Conservation (phyloP, 441 rosid species). For the Pelargonium australe region DNA sequence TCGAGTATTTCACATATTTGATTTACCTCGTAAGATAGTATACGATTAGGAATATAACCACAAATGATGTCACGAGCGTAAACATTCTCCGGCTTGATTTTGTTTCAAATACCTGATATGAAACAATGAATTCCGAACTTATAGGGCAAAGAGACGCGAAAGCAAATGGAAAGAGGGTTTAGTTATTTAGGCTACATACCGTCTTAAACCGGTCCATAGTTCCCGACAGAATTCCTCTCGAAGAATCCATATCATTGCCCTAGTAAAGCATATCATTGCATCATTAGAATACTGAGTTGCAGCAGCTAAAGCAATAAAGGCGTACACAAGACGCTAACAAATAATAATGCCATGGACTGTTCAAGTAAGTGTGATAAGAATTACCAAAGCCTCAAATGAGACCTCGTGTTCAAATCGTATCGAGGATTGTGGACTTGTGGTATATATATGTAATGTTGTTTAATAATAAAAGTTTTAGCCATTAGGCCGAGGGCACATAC, state of each 20-base stretch:
- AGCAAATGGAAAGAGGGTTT: neutral
- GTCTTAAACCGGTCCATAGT: conserved; percentile 95
- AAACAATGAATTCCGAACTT: conserved; percentile 12
- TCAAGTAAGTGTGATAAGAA: no score
- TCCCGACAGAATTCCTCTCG: conserved; percentile 88
- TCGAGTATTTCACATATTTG: conserved; percentile 12
- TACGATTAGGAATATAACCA: conserved; percentile 68
- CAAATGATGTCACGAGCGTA: conserved; percentile 79
- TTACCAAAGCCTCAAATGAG: no score
- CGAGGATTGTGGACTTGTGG: no score
- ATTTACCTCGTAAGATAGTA: conserved; percentile 78
- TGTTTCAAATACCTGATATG: conserved; percentile 74
- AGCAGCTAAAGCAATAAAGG: conserved; percentile 3
- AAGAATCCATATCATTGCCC: conserved; percentile 98
- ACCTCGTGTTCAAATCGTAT: no score
- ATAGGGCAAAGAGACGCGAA: neutral
- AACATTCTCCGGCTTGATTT: conserved; percentile 88
- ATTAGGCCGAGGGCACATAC: no score
- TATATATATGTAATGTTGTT: no score
- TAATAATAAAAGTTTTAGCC: no score
- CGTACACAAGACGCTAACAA: no score
- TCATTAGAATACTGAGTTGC: conserved; percentile 17
- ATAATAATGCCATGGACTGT: no score
- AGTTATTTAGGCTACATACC: conserved; percentile 32
- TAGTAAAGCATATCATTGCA: conserved; percentile 25